A percentile compares a stretch with the other conserved stretches of the same genome.
These are phyloP conservation scores for Macrolepiota albuminosa DNA, from an alignment of 768 basidiomycete genomes.

Conservation along the genomic window DNA sequence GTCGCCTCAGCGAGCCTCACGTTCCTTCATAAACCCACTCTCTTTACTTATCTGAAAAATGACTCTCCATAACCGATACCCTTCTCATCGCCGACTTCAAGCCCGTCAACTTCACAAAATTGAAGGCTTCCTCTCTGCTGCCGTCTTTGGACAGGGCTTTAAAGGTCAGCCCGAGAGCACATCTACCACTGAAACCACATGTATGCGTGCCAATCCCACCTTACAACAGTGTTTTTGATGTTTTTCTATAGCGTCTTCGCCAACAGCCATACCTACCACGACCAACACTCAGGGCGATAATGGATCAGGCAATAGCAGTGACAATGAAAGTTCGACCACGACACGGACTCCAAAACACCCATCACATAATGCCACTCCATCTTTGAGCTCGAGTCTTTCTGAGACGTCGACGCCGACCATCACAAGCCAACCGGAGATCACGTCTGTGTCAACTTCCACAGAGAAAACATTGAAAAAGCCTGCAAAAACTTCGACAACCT, in stretches of 20 bases:
- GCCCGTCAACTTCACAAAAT: slow-evolving; percentile 10
- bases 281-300: neutral
- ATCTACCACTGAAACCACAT: neutral
- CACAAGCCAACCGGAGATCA: neutral
- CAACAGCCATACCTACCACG: neutral
- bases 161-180: neutral
- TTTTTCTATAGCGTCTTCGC: neutral
- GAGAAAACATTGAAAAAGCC: neutral
- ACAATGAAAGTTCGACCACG: neutral
- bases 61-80: slow-evolving; percentile 25
- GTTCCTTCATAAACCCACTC: slow-evolving; percentile 12
- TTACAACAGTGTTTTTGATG: neutral
- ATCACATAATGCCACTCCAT: neutral
- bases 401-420: neutral
- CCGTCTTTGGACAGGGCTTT: neutral
- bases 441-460: neutral
- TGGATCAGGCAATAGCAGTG: too few relatives aligned
- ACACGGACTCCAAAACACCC: neutral
- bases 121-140: neutral
- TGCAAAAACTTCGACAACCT: slow-evolving; percentile 1
- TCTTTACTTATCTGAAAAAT: slow-evolving; percentile 13
- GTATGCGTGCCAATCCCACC: neutral
- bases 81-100: slow-evolving; percentile 22
- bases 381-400: neutral
- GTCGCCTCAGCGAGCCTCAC: slow-evolving; percentile 9